Percentiles rank a stretch among this genome's conserved stretches.
phyloP scores from a whole-genome alignment of 768 basidiomycete genomes.

The Macrolepiota albuminosa region DNA sequence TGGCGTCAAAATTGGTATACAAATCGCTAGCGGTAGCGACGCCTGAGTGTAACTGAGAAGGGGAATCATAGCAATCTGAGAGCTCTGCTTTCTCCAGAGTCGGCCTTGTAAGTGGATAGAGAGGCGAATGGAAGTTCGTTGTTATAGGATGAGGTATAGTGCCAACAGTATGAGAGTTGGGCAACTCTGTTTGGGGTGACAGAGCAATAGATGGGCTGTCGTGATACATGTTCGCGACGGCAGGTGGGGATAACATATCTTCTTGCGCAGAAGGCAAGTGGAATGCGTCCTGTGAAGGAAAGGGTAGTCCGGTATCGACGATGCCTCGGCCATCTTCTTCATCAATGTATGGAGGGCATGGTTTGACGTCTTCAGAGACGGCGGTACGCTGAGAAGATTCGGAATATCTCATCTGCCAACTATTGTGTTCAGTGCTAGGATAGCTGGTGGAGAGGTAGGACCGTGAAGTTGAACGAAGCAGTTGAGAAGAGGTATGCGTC shows the following conservation, averaged over 20 bases:
- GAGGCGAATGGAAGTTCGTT: background rate
- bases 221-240: background rate
- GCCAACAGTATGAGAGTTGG: background rate
- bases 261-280: background rate
- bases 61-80: background rate
- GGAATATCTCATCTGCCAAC: constrained; percentile 11
- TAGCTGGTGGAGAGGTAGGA: background rate
- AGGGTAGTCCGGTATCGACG: background rate
- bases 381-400: constrained; percentile 20
- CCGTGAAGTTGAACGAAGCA: background rate
- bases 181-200: background rate
- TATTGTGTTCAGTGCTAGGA: background rate
- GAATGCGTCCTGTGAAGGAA: background rate
- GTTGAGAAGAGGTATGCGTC: background rate
- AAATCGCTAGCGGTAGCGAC: background rate
- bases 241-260: background rate
- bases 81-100: constrained; percentile 1
- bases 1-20: constrained; percentile 1
- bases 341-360: background rate
- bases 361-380: constrained; percentile 1
- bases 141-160: background rate
- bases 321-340: background rate
- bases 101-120: background rate
- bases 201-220: background rate
- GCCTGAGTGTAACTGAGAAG: background rate